These are phyloP conservation scores for Kluyveromyces siamensis DNA, from an alignment of 805 yeast species.

Conservation along the genomic window DNA sequence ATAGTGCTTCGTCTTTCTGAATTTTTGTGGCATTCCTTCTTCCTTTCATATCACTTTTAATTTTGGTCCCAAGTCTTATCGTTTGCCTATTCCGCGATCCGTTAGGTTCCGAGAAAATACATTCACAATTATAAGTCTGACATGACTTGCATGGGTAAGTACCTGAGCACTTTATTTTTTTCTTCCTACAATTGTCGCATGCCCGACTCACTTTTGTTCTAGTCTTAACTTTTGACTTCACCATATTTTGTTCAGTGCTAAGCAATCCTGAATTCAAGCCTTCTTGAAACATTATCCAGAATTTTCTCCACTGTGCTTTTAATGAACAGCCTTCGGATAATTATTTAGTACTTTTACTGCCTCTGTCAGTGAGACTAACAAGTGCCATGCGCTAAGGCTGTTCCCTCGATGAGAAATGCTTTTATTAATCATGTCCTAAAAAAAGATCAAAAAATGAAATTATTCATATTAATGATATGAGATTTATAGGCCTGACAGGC, in stretches of 20 bases:
- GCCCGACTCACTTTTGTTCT: conserved; percentile 19
- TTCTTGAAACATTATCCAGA: background rate
- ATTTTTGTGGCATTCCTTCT: background rate
- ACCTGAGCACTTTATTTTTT: conserved; percentile 29
- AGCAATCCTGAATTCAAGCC: background rate
- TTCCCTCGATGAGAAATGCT: too few species aligned
- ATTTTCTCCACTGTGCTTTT: background rate
- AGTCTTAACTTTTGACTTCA: conserved; percentile 4
- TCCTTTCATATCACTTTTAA: background rate
- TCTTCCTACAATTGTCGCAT: conserved; percentile 27
- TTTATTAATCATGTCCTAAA: too few species aligned
- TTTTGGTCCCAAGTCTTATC: background rate
- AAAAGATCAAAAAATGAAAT: too few species aligned
- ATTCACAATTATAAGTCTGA: conserved; percentile 23
- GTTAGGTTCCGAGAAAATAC: conserved; percentile 11
- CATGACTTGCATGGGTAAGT: conserved; percentile 25
- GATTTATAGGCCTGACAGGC: too few species aligned
- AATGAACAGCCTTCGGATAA: too few species aligned
- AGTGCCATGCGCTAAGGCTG: too few species aligned
- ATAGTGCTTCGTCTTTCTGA: background rate
- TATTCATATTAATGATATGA: too few species aligned
- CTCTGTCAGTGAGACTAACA: too few species aligned
- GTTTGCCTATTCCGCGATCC: background rate
- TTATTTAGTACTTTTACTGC: too few species aligned
- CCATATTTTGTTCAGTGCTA: background rate